Evolutionary conservation across 2,329 filamentous ascomycete genomes (phyloP), one percentile per base, ranked within the genome.

Genomic region (Epichloe gansuensis): DNA sequence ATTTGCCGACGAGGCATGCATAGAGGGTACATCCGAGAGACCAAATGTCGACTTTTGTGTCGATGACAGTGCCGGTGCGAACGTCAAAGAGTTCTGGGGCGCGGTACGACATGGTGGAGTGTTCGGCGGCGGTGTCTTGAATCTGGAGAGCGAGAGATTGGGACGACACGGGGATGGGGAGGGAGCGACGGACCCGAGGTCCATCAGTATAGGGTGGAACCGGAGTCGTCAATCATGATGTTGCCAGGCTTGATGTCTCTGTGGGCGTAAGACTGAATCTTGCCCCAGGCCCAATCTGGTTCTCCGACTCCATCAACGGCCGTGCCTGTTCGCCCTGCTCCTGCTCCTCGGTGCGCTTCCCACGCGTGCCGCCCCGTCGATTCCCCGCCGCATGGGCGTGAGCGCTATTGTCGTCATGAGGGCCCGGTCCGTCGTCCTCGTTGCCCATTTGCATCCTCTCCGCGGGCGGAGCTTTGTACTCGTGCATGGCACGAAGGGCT

Each of bases 21-120:
- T 95, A 98, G 45, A 98, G 76, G n/a, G 93, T 97, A 74, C 93
- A 97, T 50, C 93, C 93, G 23, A 98, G 73, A 15, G 88, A 95
- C 93, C 93, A 98, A 59, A 98, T 95, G 68, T 98, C 93, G 42
- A 95, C 89, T 67, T 96, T 96, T 12, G 91, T 95, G 69, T 97
- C 93, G 63, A 98, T 86, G 49, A 89, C 81, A 48, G 85, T 84
- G 57, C 88, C 91, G 3, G 90, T 96, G 71, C 95, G 95, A 53
- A 97, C 93, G 67, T 98, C 93, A 69, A 98, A 98, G 55, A 98
- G 83, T 70, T 98, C 93, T 0, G 93, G 93, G 1, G 93, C 93
- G 55, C 93, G 89, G 72, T 98, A 98, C 0, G 93, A 91, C 91
- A 98, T 97, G 42, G 93, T 98, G 58, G 85, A 91, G 75, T 97